Percentiles rank a stretch among this genome's conserved stretches.
These are phyloP conservation scores for Cucurbita maxima DNA, from an alignment of 306 rosid species.

Conservation along the genomic window DNA sequence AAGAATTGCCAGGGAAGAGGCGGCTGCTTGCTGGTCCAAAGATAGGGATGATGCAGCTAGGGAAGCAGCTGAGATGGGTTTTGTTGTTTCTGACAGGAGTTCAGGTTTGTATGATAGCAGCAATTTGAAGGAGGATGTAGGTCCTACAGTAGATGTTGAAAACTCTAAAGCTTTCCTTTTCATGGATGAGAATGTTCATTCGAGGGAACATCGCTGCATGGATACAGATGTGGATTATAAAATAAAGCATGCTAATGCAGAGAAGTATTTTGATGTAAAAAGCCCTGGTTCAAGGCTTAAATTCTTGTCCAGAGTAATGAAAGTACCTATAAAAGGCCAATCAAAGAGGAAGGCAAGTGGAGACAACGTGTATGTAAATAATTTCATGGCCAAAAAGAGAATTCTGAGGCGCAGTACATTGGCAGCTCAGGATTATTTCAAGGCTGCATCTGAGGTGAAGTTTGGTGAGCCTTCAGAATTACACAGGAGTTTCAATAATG, in stretches of 20 bases:
- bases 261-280: conserved; percentile 59
- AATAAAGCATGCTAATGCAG: conserved; percentile 66
- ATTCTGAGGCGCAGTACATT: conserved; percentile 53
- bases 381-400: conserved; percentile 39
- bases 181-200: conserved; percentile 47
- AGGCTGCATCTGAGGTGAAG: conserved; percentile 27
- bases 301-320: conserved; percentile 45
- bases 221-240: conserved; percentile 73
- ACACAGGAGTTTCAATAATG: conserved; percentile 16
- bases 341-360: conserved; percentile 50
- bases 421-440: conserved; percentile 51
- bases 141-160: conserved; percentile 16
- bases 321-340: conserved; percentile 29
- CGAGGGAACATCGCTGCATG: conserved; percentile 49
- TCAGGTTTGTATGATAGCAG: conserved; percentile 21
- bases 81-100: conserved; percentile 37
- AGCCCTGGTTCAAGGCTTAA: conserved; percentile 49
- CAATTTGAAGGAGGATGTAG: conserved; percentile 21
- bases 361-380: conserved; percentile 34
- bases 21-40: conserved; percentile 23
- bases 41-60: conserved; percentile 62
- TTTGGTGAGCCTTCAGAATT: conserved; percentile 25
- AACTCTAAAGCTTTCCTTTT: conserved; percentile 30
- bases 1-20: conserved; percentile 64
- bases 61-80: conserved; percentile 69